Evolutionary conservation across 1,284 basidiomycete genomes (phyloP).

Genomic region (Fomitopsis pinicola): DNA sequence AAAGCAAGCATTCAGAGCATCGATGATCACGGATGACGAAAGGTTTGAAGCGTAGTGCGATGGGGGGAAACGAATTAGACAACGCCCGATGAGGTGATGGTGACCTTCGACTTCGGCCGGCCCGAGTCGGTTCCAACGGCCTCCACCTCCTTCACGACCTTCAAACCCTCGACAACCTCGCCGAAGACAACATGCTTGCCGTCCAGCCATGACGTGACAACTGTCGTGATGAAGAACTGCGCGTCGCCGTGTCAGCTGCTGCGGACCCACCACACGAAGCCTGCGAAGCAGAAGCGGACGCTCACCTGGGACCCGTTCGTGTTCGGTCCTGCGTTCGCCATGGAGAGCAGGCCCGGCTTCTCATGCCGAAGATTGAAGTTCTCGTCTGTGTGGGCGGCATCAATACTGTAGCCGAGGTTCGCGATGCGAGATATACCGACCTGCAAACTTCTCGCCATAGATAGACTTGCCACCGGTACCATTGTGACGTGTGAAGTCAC

Average conservation of each 20-base stretch:
- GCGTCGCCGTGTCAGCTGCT: not conserved
- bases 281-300: not conserved
- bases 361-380: slow-evolving; percentile 81
- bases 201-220: slow-evolving; percentile 75
- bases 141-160: slow-evolving; percentile 78
- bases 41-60: not conserved
- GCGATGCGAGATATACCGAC: slow-evolving; percentile 33
- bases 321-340: slow-evolving; percentile 80
- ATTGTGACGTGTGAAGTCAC: slow-evolving; percentile 58
- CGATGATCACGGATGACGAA: not conserved
- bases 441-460: slow-evolving; percentile 79
- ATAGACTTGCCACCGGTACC: slow-evolving; percentile 83
- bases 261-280: not conserved
- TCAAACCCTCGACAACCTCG: slow-evolving; percentile 75
- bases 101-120: slow-evolving; percentile 48
- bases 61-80: slow-evolving; percentile 8
- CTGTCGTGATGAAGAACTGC: slow-evolving; percentile 88
- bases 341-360: slow-evolving; percentile 81
- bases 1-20: not conserved
- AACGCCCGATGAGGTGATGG: slow-evolving; percentile 61
- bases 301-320: slow-evolving; percentile 71
- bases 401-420: not conserved
- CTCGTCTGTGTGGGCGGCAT: slow-evolving; percentile 55
- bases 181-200: slow-evolving; percentile 83
- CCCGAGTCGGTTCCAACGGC: slow-evolving; percentile 52